phyloP scores from a whole-genome alignment of 1,139 yeast genomes.

The Suhomyces anneliseae region DNA sequence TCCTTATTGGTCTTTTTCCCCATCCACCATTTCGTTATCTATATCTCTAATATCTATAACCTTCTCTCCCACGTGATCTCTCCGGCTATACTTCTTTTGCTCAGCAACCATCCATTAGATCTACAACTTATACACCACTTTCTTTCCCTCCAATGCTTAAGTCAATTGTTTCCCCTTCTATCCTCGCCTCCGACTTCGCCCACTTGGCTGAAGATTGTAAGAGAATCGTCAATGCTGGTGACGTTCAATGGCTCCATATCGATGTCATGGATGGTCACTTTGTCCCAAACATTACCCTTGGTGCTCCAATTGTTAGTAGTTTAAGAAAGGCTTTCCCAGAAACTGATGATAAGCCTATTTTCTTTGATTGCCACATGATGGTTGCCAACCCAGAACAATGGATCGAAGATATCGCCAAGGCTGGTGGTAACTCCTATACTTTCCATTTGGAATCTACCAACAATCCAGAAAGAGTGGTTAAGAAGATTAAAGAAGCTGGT shows the following conservation, averaged over 20 bases:
- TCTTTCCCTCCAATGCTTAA: conserved; percentile 56
- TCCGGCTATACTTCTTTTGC: too few relatives aligned
- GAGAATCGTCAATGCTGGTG: conserved; percentile 63
- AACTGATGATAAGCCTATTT: conserved; percentile 51
- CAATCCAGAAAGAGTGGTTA: conserved; percentile 73
- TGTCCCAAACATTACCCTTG: conserved; percentile 94
- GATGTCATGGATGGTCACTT: conserved; percentile 99
- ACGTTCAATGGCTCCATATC: conserved; percentile 85
- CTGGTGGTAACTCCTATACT: conserved; percentile 95
- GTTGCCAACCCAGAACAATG: conserved; percentile 92
- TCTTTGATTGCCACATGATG: conserved; percentile 99
- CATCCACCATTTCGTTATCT: too few relatives aligned
- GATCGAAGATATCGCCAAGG: conserved; percentile 90
- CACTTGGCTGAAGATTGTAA: conserved; percentile 86
- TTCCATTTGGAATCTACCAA: conserved; percentile 94
- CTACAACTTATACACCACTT: neutral
- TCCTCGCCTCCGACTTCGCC: conserved; percentile 92
- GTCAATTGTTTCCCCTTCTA: conserved; percentile 92
- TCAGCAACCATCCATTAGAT: neutral
- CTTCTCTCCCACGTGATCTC: neutral
- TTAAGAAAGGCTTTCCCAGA: conserved; percentile 76
- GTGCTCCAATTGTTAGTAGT: conserved; percentile 84
- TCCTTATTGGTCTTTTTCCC: too few relatives aligned
- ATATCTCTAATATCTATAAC: too few relatives aligned
- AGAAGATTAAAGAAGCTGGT: conserved; percentile 73